Percentiles rank a stretch among this genome's conserved stretches.
Evolutionary conservation across 441 rosid species (phyloP).

Genomic region (Populus tomentosa): DNA sequence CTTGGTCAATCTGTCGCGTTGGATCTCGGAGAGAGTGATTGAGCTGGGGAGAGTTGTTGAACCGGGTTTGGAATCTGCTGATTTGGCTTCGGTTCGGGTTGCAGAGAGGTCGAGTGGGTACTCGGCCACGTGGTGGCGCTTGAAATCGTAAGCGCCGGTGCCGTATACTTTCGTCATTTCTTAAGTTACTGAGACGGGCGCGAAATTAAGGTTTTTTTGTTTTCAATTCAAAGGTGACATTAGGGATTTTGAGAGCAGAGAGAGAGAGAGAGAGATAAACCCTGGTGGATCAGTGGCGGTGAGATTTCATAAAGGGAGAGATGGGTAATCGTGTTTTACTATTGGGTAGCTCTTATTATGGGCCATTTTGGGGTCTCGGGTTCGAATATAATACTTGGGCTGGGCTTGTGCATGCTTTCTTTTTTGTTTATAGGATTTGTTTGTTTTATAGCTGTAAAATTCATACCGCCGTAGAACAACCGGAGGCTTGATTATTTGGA

Average conservation of each 20-base stretch:
- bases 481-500: no score
- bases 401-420: neutral
- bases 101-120: slow-evolving; percentile 17
- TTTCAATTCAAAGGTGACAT: neutral
- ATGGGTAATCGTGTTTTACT: neutral
- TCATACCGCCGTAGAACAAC: no score
- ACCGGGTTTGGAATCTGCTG: slow-evolving; percentile 66
- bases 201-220: neutral
- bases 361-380: neutral
- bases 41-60: slow-evolving; percentile 60
- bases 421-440: no score
- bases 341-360: neutral
- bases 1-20: slow-evolving; percentile 64
- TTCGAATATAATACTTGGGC: neutral
- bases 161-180: slow-evolving; percentile 87
- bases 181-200: neutral
- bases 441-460: no score
- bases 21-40: slow-evolving; percentile 85
- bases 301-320: neutral
- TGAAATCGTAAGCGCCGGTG: slow-evolving; percentile 94
- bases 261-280: neutral
- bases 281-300: neutral
- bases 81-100: slow-evolving; percentile 29
- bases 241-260: no score
- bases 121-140: slow-evolving; percentile 25